These are phyloP conservation scores for Fusarium buharicum DNA, from an alignment of 2,329 filamentous ascomycete species.

Conservation along the genomic window DNA sequence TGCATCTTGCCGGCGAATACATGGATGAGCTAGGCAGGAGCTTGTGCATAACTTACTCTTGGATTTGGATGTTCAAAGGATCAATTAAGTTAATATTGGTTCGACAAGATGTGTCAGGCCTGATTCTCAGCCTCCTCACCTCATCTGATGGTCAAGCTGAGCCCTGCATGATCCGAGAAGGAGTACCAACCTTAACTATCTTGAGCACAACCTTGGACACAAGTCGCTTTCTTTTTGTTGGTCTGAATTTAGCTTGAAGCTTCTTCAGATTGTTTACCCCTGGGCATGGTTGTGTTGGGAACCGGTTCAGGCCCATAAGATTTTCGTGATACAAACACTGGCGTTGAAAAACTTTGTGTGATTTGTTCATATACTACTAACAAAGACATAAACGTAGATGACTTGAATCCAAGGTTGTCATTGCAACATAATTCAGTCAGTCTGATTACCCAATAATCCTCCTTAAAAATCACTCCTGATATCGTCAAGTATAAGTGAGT, in stretches of 20 bases:
- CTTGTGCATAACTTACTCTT: neutral
- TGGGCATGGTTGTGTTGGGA: no score
- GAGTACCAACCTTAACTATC: neutral
- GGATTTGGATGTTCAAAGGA: neutral
- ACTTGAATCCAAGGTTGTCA: neutral
- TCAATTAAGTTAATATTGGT: neutral
- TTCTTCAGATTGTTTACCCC: no score
- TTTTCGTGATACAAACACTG: no score
- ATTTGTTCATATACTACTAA: neutral
- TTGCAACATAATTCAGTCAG: neutral
- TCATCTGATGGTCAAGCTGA: constrained; percentile 2
- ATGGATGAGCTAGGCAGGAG: neutral
- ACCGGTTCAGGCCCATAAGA: no score
- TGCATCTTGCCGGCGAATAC: neutral
- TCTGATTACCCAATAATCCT: neutral
- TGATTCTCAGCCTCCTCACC: neutral
- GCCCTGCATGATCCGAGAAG: neutral
- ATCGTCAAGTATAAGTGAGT: constrained; percentile 16
- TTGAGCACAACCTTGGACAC: neutral
- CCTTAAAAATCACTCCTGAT: constrained; percentile 11
- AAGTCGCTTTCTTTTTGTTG: neutral
- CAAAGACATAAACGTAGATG: neutral
- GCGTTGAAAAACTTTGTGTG: neutral
- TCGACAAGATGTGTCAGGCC: no score
- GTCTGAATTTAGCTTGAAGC: no score